A percentile compares a stretch with the other conserved stretches of the same genome.
Conservation (phyloP, 176 grass and related monocot genomes). For the Eleusine indica region DNA sequence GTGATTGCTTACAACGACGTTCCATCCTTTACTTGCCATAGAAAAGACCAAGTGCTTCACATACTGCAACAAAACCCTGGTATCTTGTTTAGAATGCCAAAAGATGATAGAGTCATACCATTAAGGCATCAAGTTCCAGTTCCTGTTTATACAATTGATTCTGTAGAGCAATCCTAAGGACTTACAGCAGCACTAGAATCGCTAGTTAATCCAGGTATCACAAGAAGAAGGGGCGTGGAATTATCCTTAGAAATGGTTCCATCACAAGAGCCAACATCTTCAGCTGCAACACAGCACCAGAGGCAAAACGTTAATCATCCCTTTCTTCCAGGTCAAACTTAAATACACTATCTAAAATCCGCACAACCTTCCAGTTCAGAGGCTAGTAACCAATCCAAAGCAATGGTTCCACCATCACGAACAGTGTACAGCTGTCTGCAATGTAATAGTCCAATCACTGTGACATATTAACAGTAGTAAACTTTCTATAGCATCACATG, state of each 20-base stretch:
- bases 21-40: constrained; percentile 80
- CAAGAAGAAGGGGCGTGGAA: constrained; percentile 69
- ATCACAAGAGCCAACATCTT: constrained; percentile 40
- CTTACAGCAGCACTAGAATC: constrained; percentile 93
- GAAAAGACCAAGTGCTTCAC: constrained; percentile 77
- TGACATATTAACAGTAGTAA: not conserved
- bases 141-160: constrained; percentile 30
- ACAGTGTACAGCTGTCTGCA: constrained; percentile 83
- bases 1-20: constrained; percentile 91
- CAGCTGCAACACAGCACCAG: constrained; percentile 49
- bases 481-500: not conserved
- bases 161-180: constrained; percentile 13
- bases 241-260: constrained; percentile 66
- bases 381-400: constrained; percentile 89
- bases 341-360: constrained; percentile 28
- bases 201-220: constrained; percentile 91
- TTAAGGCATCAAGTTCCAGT: constrained; percentile 11
- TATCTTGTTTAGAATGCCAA: constrained; percentile 33
- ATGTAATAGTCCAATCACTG: constrained; percentile 14
- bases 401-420: constrained; percentile 84
- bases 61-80: constrained; percentile 61
- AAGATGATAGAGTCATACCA: not conserved
- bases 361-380: constrained; percentile 65
- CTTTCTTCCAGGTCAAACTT: constrained; percentile 33
- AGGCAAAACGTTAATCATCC: constrained; percentile 14